Evolutionary conservation across 2,329 filamentous ascomycete genomes (phyloP), one percentile per base, ranked within the genome.

Genomic region (Pseudogymnoascus destructans): DNA sequence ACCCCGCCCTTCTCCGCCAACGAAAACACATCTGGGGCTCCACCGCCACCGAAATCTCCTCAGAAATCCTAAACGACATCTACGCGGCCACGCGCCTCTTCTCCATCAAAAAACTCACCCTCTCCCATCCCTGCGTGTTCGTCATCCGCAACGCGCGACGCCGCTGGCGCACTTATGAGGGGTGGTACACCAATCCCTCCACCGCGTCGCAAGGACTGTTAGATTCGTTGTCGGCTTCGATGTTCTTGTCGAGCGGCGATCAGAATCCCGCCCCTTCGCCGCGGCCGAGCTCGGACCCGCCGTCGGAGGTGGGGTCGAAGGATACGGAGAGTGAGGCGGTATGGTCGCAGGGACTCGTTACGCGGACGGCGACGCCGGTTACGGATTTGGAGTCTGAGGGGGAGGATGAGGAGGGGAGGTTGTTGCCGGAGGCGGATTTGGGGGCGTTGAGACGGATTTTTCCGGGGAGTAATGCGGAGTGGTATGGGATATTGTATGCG

Each of bases 401-500:
- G 1, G 36, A 9, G 36, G 36, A 17, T 17, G 15, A 15, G 15
- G 36, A 19, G 36, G 9, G 15, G 35, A 17, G 17, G 9, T 21
- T 40, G 3, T 13, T 40, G 36, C 15, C 36, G 1, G 36, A 40
- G 10, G 17, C 36, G 17, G 36, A 40, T 40, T 40, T 40, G 4
- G 36, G 36, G 17, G 15, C 17, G 36, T 17, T 40, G 36, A 40
- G 36, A 21, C 17, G 61, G 5, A 66, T 67, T 27, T 69, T 68
- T 36, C 66, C 66, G 1, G 33, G 57, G n/a, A 61, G 63, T 3
- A 60, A 60, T 3, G 42, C 60, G 19, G 59, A 61, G 38, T 61
- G 63, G 36, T 59, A 61, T 4, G 59, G 62, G 9, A 61, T 63
- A 1, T 63, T 68, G 19, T 68, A 68, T 57, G 63, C 66, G 1